Base-by-base conservation (phyloP, 805 yeast species). In the Myxozyma udenii region DNA sequence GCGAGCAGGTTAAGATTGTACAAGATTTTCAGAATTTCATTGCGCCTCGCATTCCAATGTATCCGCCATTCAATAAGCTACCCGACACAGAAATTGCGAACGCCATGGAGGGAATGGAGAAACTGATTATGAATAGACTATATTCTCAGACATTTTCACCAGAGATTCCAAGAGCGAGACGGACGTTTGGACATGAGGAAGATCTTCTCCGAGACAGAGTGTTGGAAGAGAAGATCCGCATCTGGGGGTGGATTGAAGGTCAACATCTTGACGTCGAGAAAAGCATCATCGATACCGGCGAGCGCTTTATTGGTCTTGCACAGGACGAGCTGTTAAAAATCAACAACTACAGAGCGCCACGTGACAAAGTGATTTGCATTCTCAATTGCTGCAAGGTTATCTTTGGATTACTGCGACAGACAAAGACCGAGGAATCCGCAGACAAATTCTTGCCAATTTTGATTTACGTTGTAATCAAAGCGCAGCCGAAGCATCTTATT, bases 391-490 rank as follows among this genome's bases (percentile, higher is more conserved):
- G 97, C 65, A 91, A 91, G 68, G 90, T 93, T 19, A 84, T 95
- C 4, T 90, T 89, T 73, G 95, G 95, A 9, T 75, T 87, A 51
- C 78, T 95, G 42, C 81, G 89, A 56, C 86, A 82, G 54, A 71
- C 75, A 14, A 69, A 77, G 44, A 75, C 81, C 48, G 85, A 81
- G 52, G 91, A 86, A 61, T 90, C 89, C 60, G 99, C 99, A 0
- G 99, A 93, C 69, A 80, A 86, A 35, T 93, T 93, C 68, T 77
- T 93, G n/a, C 98, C 99, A 0, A 66, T 91, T 38, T 71, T 93
- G 46, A 88, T 93, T 23, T 84, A 82, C 60, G 85, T 91, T 9
- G 78, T 90, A 1, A 67, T 91, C 41, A 83, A 81, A 61, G 81
- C 91, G 1, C 79, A 79, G 50, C 80, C 88, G 1, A 71, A 71